Base-by-base conservation (phyloP, 106 monocot species). In the Phalaenopsis aphrodite region DNA sequence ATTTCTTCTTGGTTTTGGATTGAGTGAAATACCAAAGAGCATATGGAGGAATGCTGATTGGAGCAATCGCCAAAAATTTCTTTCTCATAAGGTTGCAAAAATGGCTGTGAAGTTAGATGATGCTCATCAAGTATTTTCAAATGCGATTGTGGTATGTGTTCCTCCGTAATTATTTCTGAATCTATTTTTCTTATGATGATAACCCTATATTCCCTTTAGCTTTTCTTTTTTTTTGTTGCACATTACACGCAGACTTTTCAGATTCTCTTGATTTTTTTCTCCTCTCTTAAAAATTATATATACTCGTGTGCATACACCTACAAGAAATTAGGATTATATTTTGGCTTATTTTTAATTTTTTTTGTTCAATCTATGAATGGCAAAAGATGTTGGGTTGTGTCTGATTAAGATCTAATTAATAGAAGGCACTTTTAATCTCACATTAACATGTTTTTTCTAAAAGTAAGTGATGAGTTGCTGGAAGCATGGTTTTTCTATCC, bases 1-100 rank as follows among this genome's bases (percentile, higher is more conserved):
- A 78, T 98, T 98, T 87, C 94, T 98, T 85, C 90, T 98, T 84
- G 98, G 98, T 68, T 98, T 94, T 92, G 94, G 98, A 46, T 87
- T 98, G 83, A 98, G 98, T 69, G 94, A 98, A 87, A 98, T 98
- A 69, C 98, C 98, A 55, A 94, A 89, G 76, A 92, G 87, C 86
- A 98, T 94, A 79, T 98, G 98, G 98, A 94, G 83, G 80, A 91
- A 98, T 84, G 87, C 98, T 11, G 90, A 98, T 87, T 98, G 94
- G 98, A 85, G 39, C 42, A 81, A 92, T 68, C 98, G 98, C 52
- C 94, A 94, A 69, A 98, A 98, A 80, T 84, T 94, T 82, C 90
- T 98, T 55, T 98, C 98, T 75, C 94, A 94, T 77, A 92, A 79
- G 79, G 94, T 98, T 85, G 94, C 94, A 39, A 98, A 98, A 86